These are phyloP conservation scores for Stephanodiscus minutulus DNA, from an alignment of 108 stramenopile genomes.

Conservation along the genomic window DNA sequence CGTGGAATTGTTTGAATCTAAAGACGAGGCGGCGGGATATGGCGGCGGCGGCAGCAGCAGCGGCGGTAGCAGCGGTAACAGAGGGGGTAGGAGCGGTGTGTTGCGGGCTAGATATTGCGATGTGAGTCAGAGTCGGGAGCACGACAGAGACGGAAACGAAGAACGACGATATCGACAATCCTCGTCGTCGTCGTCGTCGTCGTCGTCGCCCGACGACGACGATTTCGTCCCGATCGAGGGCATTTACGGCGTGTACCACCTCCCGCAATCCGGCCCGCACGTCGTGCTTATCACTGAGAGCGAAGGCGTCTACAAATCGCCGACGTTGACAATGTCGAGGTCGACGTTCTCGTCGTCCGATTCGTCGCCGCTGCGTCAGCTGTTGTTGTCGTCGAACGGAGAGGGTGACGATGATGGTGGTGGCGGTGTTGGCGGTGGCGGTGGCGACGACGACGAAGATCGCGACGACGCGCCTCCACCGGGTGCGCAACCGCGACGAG, in stretches of 20 bases:
- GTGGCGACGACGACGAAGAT: background rate
- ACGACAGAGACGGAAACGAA: background rate
- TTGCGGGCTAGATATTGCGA: background rate
- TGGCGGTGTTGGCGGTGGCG: background rate
- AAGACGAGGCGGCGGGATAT: too few species aligned
- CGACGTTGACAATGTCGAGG: conserved; percentile 11
- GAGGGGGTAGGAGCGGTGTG: background rate
- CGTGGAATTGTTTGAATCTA: background rate
- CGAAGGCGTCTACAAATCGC: conserved; percentile 60
- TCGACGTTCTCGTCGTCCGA: background rate
- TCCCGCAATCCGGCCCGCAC: conserved; percentile 69
- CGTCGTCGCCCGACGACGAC: background rate
- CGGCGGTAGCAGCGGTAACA: background rate
- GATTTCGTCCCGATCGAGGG: conserved; percentile 64
- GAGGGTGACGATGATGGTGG: background rate
- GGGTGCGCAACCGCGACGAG: too few species aligned
- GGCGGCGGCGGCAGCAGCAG: background rate
- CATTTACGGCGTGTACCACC: conserved; percentile 74
- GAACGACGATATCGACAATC: background rate
- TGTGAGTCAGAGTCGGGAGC: background rate
- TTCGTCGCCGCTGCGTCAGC: too few species aligned
- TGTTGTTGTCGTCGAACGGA: background rate
- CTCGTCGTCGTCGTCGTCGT: conserved; percentile 8
- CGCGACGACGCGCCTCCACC: too few species aligned
- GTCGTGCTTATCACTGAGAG: conserved; percentile 65